phyloP scores from a whole-genome alignment of 1,284 basidiomycete species.

The Cystobasidium sp. region DNA sequence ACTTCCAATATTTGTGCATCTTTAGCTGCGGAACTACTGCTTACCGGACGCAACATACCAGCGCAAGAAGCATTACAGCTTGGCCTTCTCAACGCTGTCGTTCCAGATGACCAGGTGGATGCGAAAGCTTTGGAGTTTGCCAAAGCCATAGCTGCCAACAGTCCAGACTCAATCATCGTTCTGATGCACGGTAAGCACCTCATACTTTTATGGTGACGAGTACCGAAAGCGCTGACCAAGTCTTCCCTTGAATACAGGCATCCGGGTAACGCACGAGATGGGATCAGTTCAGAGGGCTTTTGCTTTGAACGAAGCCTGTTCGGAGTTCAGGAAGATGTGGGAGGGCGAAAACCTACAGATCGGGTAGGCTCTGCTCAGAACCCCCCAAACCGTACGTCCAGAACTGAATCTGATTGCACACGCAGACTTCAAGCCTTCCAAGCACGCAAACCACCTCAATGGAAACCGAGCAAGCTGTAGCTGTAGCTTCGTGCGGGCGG shows the following conservation, averaged over 20 bases:
- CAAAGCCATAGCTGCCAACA: slow-evolving; percentile 67
- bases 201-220: background rate
- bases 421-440: slow-evolving; percentile 16
- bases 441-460: slow-evolving; percentile 9
- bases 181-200: slow-evolving; percentile 64
- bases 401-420: background rate
- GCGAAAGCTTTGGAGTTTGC: slow-evolving; percentile 70
- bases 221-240: background rate
- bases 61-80: slow-evolving; percentile 71
- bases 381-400: background rate
- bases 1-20: slow-evolving; percentile 21
- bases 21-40: slow-evolving; percentile 76
- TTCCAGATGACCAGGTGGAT: slow-evolving; percentile 65
- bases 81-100: slow-evolving; percentile 69
- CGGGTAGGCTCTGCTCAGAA: slow-evolving; percentile 55
- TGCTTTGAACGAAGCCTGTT: slow-evolving; percentile 61
- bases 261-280: slow-evolving; percentile 64
- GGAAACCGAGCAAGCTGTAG: slow-evolving; percentile 30
- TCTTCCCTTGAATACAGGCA: slow-evolving; percentile 54
- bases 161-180: slow-evolving; percentile 77
- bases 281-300: slow-evolving; percentile 66
- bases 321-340: slow-evolving; percentile 66
- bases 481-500: background rate
- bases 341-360: slow-evolving; percentile 73
- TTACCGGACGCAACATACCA: slow-evolving; percentile 70